Evolutionary conservation across 2,329 filamentous ascomycete species (phyloP).

Genomic region (Dothideomycetes sp.): DNA sequence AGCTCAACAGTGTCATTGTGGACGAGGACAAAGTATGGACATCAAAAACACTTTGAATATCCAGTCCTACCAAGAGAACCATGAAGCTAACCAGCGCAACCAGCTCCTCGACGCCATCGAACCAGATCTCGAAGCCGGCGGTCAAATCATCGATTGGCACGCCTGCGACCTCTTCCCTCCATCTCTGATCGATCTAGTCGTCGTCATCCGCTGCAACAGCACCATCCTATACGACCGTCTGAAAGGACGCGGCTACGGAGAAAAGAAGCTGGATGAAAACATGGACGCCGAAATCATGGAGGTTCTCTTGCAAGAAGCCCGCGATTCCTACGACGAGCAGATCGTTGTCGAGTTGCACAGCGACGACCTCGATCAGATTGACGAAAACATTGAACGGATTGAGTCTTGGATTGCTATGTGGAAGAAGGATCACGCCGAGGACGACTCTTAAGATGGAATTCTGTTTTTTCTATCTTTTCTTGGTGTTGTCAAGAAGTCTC

Average conservation of each 20-base stretch:
- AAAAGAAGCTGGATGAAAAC: constrained; percentile 89
- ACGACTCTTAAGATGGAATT: constrained; percentile 6
- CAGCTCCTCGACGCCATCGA: constrained; percentile 84
- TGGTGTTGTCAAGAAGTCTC: too few relatives aligned
- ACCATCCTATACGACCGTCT: constrained; percentile 77
- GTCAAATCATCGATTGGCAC: constrained; percentile 94
- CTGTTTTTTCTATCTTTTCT: background rate
- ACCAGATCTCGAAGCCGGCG: constrained; percentile 65
- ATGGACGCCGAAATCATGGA: constrained; percentile 97
- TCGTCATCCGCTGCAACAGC: constrained; percentile 78
- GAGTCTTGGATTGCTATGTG: constrained; percentile 74
- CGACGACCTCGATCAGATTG: constrained; percentile 74
- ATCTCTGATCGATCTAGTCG: constrained; percentile 89
- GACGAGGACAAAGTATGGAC: constrained; percentile 80
- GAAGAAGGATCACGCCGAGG: constrained; percentile 55
- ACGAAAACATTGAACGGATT: constrained; percentile 77
- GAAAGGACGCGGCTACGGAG: constrained; percentile 66
- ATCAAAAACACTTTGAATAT: background rate
- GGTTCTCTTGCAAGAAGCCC: constrained; percentile 80
- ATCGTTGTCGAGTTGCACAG: constrained; percentile 85
- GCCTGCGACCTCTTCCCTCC: constrained; percentile 91
- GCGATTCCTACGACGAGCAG: constrained; percentile 74
- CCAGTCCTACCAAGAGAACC: too few relatives aligned
- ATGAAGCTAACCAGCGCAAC: too few relatives aligned
- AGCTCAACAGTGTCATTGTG: constrained; percentile 80